Conservation (phyloP, 78 protist genomes). For the Diacronema lutheri region DNA sequence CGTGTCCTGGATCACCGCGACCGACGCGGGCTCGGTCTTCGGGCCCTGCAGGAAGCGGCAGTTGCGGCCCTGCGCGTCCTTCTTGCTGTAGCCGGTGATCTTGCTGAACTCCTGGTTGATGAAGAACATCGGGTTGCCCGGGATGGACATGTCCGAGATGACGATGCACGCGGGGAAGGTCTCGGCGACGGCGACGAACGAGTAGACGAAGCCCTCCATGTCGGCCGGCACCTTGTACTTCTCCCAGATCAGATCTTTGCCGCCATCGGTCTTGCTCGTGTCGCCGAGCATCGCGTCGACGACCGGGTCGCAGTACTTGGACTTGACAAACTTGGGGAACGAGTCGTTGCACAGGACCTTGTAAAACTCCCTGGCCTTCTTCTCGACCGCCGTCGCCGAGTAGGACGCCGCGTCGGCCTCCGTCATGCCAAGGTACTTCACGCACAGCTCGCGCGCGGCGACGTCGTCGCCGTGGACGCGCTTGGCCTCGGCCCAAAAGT, state of each 20-base stretch:
- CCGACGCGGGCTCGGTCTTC: neutral
- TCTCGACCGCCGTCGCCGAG: too few species aligned
- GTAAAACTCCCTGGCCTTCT: too few species aligned
- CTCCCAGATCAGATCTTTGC: neutral
- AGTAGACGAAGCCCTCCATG: neutral
- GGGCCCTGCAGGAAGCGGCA: conserved; percentile 37
- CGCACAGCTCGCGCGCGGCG: too few species aligned
- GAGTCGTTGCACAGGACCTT: neutral
- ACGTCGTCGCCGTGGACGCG: too few species aligned
- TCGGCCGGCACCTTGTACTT: neutral
- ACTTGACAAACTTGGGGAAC: neutral
- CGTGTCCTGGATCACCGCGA: neutral
- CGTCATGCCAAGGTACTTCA: too few species aligned
- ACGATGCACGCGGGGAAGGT: neutral
- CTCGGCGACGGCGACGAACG: neutral
- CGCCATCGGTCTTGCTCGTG: neutral
- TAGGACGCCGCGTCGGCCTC: too few species aligned
- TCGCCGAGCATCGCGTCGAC: neutral
- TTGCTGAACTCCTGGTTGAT: neutral
- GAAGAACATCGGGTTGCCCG: conserved; percentile 1
- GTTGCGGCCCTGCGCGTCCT: conserved; percentile 22
- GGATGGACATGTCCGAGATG: neutral
- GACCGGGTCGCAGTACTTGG: neutral
- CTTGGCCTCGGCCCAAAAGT: too few species aligned
- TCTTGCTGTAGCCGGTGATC: neutral